Evolutionary conservation across 2,329 filamentous ascomycete genomes (phyloP).

Genomic region (Aquanectria penicillioides): DNA sequence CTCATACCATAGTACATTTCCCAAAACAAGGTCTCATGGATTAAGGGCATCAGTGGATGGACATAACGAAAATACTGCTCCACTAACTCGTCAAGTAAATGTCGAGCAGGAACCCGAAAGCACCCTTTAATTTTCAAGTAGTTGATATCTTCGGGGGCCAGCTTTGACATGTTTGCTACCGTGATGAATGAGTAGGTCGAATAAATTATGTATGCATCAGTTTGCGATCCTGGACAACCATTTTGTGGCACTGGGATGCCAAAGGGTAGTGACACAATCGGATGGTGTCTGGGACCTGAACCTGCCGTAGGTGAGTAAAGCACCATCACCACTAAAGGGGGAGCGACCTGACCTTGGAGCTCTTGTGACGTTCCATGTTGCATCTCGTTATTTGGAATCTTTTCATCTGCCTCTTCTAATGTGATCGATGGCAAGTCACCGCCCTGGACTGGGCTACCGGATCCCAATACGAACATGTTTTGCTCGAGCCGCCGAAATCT

Average conservation of each 20-base stretch:
- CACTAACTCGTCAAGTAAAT: slow-evolving; percentile 58
- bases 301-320: no score
- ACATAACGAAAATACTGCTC: slow-evolving; percentile 59
- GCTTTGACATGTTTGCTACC: background rate
- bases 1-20: slow-evolving; percentile 24
- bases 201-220: background rate
- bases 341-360: no score
- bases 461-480: no score
- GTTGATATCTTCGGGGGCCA: slow-evolving; percentile 2
- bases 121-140: slow-evolving; percentile 48
- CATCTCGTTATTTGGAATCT: no score
- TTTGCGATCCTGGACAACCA: background rate
- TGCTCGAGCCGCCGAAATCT: no score
- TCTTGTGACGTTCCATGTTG: no score
- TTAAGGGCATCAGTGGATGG: slow-evolving; percentile 55
- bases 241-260: background rate
- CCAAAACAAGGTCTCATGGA: slow-evolving; percentile 54
- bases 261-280: background rate
- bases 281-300: background rate
- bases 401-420: no score
- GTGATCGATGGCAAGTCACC: no score
- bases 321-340: no score
- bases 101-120: slow-evolving; percentile 53
- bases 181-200: background rate
- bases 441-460: no score